A percentile compares a stretch with the other conserved stretches of the same genome.
Conservation (phyloP, 2,329 filamentous ascomycete genomes). For the Claviceps maximensis region DNA sequence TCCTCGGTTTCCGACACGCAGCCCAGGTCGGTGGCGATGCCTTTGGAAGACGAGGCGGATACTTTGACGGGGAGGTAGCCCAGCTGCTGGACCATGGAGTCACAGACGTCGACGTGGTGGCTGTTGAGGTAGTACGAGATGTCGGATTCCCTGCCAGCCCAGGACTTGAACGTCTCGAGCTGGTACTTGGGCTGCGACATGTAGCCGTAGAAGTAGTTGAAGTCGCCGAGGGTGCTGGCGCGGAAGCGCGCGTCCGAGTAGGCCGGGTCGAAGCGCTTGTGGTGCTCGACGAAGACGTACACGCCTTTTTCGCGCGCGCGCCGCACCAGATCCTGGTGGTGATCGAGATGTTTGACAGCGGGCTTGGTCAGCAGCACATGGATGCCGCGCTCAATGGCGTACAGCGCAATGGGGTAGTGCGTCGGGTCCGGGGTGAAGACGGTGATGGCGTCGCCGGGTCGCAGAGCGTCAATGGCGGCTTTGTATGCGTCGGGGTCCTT, state of each 20-base stretch:
- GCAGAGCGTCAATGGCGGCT: conserved; percentile 69
- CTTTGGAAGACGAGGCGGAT: conserved; percentile 62
- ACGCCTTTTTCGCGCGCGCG: conserved; percentile 63
- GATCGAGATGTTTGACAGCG: conserved; percentile 68
- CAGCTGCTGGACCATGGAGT: conserved; percentile 67
- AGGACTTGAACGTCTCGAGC: conserved; percentile 87
- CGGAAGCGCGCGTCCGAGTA: conserved; percentile 78
- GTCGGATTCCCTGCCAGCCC: conserved; percentile 83
- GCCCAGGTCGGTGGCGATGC: conserved; percentile 64
- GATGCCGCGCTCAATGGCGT: conserved; percentile 76
- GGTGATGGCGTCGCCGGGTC: conserved; percentile 76
- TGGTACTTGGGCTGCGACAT: conserved; percentile 90
- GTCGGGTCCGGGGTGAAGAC: conserved; percentile 94
- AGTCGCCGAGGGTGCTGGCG: conserved; percentile 68
- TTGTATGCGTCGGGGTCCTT: conserved; percentile 78
- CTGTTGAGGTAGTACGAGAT: conserved; percentile 95
- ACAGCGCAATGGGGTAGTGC: conserved; percentile 82
- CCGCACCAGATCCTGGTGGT: conserved; percentile 65
- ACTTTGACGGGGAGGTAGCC: conserved; percentile 70
- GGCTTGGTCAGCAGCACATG: conserved; percentile 94
- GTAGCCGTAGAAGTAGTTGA: conserved; percentile 98
- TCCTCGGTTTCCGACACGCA: conserved; percentile 77
- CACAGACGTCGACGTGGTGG: conserved; percentile 86
- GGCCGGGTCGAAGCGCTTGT: conserved; percentile 90
- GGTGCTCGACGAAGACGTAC: conserved; percentile 88